Conservation (phyloP, 2,329 filamentous ascomycete genomes). For the Venturia effusa region DNA sequence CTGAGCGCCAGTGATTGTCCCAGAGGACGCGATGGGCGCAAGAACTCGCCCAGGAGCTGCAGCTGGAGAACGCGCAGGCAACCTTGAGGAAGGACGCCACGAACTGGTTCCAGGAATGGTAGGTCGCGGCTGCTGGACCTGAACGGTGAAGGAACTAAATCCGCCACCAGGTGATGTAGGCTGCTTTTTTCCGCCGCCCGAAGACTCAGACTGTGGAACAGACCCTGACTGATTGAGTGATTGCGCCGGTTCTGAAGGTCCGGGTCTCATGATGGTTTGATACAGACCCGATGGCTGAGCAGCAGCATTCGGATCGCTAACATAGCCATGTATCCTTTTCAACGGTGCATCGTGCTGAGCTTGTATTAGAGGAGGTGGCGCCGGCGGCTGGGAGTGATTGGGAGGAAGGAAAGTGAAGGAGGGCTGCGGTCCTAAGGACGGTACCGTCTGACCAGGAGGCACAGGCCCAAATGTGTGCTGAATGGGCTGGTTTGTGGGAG, state of each 20-base stretch:
- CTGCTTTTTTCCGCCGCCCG: not conserved
- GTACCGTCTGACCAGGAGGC: not conserved
- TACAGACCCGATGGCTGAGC: conserved; percentile 7
- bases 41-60: not conserved
- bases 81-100: not conserved
- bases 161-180: not conserved
- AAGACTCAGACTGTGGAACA: not conserved
- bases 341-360: conserved; percentile 3
- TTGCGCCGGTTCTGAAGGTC: not conserved
- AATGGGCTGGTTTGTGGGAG: not conserved
- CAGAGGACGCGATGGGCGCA: conserved; percentile 6
- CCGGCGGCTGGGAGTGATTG: not conserved
- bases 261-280: conserved; percentile 9
- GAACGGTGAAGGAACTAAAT: not conserved
- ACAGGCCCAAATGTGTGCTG: not conserved
- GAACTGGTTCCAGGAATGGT: conserved; percentile 6
- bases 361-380: not conserved
- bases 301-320: conserved; percentile 7
- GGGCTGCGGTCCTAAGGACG: not conserved
- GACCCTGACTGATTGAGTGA: not conserved
- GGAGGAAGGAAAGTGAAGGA: not conserved
- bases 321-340: conserved; percentile 5
- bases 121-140: not conserved
- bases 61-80: not conserved
- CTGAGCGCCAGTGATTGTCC: conserved; percentile 7